A percentile compares a stretch with the other conserved stretches of the same genome.
phyloP scores from a whole-genome alignment of 495 filamentous ascomycete species.

The Aspergillus hancockii region DNA sequence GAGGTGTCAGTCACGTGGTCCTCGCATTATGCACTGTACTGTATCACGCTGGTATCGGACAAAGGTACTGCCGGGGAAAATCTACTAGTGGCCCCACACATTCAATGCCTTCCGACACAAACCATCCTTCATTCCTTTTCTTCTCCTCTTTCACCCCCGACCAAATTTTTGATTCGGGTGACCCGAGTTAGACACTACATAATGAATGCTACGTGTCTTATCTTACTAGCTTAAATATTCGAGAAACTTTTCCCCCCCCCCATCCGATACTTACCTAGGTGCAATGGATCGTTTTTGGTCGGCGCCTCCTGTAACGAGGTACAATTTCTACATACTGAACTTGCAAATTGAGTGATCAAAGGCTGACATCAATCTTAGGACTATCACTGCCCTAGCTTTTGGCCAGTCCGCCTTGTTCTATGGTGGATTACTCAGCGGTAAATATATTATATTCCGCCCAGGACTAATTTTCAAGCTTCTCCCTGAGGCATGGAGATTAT shows the following conservation, averaged over 20 bases:
- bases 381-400: conserved; percentile 67
- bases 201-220: conserved; percentile 5
- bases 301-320: conserved; percentile 72
- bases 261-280: conserved; percentile 17
- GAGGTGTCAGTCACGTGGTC: too few relatives aligned
- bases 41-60: background rate
- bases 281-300: conserved; percentile 68
- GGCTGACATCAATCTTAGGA: conserved; percentile 46
- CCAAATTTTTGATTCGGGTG: conserved; percentile 2
- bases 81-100: background rate
- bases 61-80: background rate
- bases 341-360: background rate
- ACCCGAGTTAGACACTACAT: background rate
- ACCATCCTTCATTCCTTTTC: conserved; percentile 7
- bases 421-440: conserved; percentile 56
- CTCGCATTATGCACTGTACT: background rate
- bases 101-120: background rate
- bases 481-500: conserved; percentile 69
- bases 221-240: background rate
- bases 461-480: conserved; percentile 59
- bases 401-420: conserved; percentile 61
- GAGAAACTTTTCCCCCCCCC: background rate
- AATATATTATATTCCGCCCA: conserved; percentile 59
- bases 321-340: conserved; percentile 11
- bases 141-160: conserved; percentile 7